Evolutionary conservation across 192 early-diverging fungal species (phyloP).

Genomic region (Coemansia sp.): DNA sequence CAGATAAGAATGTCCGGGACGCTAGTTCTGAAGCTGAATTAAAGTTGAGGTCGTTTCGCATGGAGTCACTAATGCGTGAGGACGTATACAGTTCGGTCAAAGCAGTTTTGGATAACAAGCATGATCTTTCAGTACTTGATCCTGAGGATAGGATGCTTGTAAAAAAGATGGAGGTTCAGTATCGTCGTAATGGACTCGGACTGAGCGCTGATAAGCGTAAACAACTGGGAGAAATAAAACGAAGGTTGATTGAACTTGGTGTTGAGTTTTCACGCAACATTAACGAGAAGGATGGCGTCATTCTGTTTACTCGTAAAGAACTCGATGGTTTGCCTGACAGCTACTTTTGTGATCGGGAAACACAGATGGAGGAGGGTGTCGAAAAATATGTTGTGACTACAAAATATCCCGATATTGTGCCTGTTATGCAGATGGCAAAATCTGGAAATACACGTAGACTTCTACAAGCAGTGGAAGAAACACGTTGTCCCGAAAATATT

Average conservation of each 20-base stretch:
- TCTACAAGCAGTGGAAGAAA: conserved; percentile 49
- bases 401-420: conserved; percentile 63
- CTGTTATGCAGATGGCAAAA: conserved; percentile 52
- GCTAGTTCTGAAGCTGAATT: conserved; percentile 65
- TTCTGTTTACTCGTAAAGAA: conserved; percentile 55
- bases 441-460: conserved; percentile 54
- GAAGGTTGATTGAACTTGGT: conserved; percentile 63
- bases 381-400: conserved; percentile 65
- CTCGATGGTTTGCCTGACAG: conserved; percentile 68
- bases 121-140: conserved; percentile 38
- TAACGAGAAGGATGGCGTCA: conserved; percentile 58
- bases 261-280: conserved; percentile 69
- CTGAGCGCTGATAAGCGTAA: conserved; percentile 60
- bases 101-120: conserved; percentile 41
- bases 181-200: conserved; percentile 67
- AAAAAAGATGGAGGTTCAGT: conserved; percentile 62
- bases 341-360: conserved; percentile 60
- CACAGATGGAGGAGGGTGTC: conserved; percentile 53
- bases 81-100: conserved; percentile 60
- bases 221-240: conserved; percentile 59
- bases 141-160: conserved; percentile 64
- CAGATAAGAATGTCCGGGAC: conserved; percentile 63
- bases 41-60: conserved; percentile 57
- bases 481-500: conserved; percentile 62
- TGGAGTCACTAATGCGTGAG: conserved; percentile 61